phyloP scores from a whole-genome alignment of 139 green algal species.

The Tetratostichococcus sp. region DNA sequence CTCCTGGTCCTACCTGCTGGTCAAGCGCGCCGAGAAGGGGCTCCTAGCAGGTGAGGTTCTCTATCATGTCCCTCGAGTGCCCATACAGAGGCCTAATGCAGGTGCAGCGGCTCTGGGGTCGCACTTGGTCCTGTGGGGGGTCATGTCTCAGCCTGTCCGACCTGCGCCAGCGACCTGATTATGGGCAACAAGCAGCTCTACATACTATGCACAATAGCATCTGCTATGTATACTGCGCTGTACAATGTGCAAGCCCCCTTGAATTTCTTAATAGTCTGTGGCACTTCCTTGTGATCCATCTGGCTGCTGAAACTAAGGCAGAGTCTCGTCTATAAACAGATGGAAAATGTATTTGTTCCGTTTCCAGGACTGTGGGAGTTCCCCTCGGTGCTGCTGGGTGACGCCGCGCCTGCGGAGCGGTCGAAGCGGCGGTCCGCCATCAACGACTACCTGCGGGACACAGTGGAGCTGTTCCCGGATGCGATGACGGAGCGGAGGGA shows the following conservation, averaged over 20 bases:
- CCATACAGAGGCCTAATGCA: neutral
- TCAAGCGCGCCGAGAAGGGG: conserved; percentile 49
- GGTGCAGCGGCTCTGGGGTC: too few species aligned
- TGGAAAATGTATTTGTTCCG: neutral
- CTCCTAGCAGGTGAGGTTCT: conserved; percentile 43
- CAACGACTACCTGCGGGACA: conserved; percentile 5
- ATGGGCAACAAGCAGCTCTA: too few species aligned
- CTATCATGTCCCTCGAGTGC: neutral
- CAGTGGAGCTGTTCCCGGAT: conserved; percentile 13
- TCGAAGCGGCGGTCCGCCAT: neutral
- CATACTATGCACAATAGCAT: neutral
- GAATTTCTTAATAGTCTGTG: too few species aligned
- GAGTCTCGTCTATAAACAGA: too few species aligned
- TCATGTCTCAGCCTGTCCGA: too few species aligned
- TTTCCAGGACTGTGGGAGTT: conserved; percentile 68
- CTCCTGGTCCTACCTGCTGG: conserved; percentile 39
- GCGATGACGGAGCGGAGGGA: conserved; percentile 24
- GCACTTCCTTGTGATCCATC: too few species aligned
- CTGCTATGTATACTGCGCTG: neutral
- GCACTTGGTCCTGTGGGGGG: too few species aligned
- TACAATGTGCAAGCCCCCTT: neutral
- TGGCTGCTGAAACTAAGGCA: too few species aligned
- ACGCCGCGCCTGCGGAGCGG: neutral
- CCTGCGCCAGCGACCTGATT: too few species aligned
- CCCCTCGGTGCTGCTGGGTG: conserved; percentile 19